Evolutionary conservation across 2,329 filamentous ascomycete species (phyloP), one percentile per base, ranked within the genome.

Genomic region (Apiospora koreana): DNA sequence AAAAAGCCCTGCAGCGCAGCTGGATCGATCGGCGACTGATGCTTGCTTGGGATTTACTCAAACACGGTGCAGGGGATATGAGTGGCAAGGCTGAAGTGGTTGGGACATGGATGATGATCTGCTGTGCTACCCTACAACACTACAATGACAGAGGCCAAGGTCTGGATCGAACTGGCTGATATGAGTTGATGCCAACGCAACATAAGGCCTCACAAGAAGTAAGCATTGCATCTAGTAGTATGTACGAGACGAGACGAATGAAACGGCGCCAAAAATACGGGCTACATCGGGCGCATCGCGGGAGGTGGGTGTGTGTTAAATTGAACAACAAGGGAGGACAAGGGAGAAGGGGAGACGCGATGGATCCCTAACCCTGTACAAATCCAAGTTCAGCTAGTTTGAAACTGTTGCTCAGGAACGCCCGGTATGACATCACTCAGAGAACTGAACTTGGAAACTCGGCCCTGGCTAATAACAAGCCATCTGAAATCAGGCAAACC

Each of bases 71-170:
- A 54, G 48, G 48, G 50, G 50, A 35, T 25, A 31, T 18, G 41
- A 43, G 41, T 43, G 14, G 14, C 50, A 21, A 58, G 28, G 28
- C 50, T 58, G 50, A 21, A 58, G 48, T 31, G 48, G 48, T 31
- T 31, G 48, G 48, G 16, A 18, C 25, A 31, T 7, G 48, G 48
- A 54, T 3, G 45, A 48, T 54, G 48, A 28, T 28, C 48, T 54
- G 48, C 12, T 31, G 48, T 54, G 48, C 14, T 35, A 58, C 50
- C 41, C 41, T 42, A 43, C 12, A 10, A 3, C 8, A 23, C 28
- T 58, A 58, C 50, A 58, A 58, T 58, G 50, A 58, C 50, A 58
- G 50, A 58, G 25, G 50, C 50, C 50, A 58, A 58, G 50, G 16
- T 35, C 50, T 35, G 28, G 50, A 28, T 35, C 50, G 50, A 58